Percentiles rank a stretch among this genome's conserved stretches.
Evolutionary conservation across 1,284 basidiomycete genomes (phyloP).

Genomic region (Fomitopsis pinicola): DNA sequence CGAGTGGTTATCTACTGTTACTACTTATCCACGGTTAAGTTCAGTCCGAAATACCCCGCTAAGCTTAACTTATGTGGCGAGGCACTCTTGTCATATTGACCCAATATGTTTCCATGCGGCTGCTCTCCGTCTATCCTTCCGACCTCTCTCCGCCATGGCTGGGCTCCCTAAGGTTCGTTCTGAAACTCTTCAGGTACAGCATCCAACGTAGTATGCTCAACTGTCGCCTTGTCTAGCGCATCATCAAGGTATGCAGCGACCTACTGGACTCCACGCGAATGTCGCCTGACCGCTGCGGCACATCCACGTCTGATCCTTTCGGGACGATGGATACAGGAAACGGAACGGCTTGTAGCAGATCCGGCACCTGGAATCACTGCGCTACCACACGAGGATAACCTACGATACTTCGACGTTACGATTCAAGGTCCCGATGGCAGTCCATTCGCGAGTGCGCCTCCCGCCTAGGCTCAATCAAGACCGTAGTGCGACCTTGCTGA

Average conservation of each 20-base stretch:
- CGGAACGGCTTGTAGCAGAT: constrained; percentile 92
- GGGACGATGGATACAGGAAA: constrained; percentile 63
- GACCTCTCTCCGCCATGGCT: neutral
- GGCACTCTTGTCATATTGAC: neutral
- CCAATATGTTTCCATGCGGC: neutral
- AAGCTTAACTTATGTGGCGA: too few relatives aligned
- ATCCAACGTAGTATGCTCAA: neutral
- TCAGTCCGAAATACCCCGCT: too few relatives aligned
- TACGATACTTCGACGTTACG: constrained; percentile 98
- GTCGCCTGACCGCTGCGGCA: constrained; percentile 4
- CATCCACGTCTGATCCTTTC: constrained; percentile 7
- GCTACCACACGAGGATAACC: constrained; percentile 93
- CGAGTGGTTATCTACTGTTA: too few relatives aligned
- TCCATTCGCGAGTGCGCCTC: constrained; percentile 83
- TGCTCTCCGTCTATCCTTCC: neutral
- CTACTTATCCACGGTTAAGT: too few relatives aligned
- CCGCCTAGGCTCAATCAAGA: neutral
- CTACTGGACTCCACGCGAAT: constrained; percentile 5
- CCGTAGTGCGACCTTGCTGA: neutral
- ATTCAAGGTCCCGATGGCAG: constrained; percentile 93
- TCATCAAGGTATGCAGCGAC: constrained; percentile 45
- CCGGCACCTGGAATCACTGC: constrained; percentile 96
- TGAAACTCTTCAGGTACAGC: neutral
- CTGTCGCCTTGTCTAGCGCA: constrained; percentile 34
- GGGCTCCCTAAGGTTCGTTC: constrained; percentile 15